Base-by-base conservation (phyloP, 2,329 filamentous ascomycete genomes). In the Aphanocladium album region DNA sequence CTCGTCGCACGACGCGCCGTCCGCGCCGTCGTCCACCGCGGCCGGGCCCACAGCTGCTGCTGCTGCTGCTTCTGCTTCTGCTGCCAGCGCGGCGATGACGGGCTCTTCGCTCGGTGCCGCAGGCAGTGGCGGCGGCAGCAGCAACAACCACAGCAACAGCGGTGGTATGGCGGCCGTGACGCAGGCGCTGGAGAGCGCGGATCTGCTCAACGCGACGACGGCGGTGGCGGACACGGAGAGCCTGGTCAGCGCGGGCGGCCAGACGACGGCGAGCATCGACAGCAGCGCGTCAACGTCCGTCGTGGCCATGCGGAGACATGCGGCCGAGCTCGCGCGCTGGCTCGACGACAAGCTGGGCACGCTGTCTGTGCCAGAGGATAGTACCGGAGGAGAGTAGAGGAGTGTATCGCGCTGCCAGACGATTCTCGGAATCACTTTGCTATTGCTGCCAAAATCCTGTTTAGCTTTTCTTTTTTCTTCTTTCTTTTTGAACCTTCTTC, bases 261-360 rank as follows among this genome's bases (percentile, higher is more conserved):
- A 76, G 39, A 79, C 79, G n/a, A 77, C 74, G 35, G 73, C 74
- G 35, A 78, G 72, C 25, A 16, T 17, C 23, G 47, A 50, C 25
- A 71, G 74, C 30, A 74, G 73, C 62, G 69, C 69, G n/a, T 69
- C 79, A 2, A 76, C 77, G 2, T 80, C 77, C 23, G 79, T 84
- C 21, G 76, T 81, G 55, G 75, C 76, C 9, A 79, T 84, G 70
- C 76, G 83, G 61, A 77, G 80, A 60, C 82, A 84, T 60, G 82
- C 83, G 4, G 82, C 84, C 65, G 83, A 87, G 64, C 73, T 88
- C 60, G 83, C 82, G 25, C 74, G 76, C 59, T 85, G 82, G 79
- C 70, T 88, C 64, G 84, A 88, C 64, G 81, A 81, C n/a, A 82
- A 82, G 72, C 75, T 88, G 6, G 80, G 80, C 6, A 74, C 77